Evolutionary conservation across 169 alveolate genomes (phyloP).

Genomic region (Plasmodium ovale): DNA sequence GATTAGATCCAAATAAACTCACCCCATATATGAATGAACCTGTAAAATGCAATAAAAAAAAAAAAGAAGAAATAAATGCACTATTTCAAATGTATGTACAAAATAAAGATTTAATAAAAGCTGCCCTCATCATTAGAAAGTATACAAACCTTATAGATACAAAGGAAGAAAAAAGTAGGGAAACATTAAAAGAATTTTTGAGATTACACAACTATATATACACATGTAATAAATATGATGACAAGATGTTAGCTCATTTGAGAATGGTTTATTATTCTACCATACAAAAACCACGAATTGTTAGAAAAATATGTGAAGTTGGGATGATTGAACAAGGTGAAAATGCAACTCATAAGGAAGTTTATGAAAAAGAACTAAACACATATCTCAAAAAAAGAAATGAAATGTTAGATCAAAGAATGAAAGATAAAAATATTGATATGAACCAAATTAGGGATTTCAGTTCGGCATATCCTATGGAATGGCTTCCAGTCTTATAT

Average conservation of each 20-base stretch:
- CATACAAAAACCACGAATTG: slow-evolving; percentile 79
- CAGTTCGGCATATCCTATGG: slow-evolving; percentile 82
- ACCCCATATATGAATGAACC: slow-evolving; percentile 85
- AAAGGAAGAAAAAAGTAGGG: slow-evolving; percentile 33
- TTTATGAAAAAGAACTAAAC: slow-evolving; percentile 82
- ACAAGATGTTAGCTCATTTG: slow-evolving; percentile 71
- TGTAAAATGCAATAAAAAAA: slow-evolving; percentile 80
- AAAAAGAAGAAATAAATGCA: slow-evolving; percentile 75
- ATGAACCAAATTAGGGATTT: slow-evolving; percentile 85
- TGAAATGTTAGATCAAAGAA: slow-evolving; percentile 77
- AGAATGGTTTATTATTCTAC: slow-evolving; percentile 83
- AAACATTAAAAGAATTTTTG: slow-evolving; percentile 76
- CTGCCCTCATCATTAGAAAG: slow-evolving; percentile 79
- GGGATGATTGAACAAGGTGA: slow-evolving; percentile 81
- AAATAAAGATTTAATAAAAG: slow-evolving; percentile 82
- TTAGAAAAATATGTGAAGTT: slow-evolving; percentile 76
- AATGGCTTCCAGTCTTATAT: slow-evolving; percentile 85
- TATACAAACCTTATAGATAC: slow-evolving; percentile 74
- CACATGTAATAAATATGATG: slow-evolving; percentile 78
- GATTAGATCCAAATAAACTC: slow-evolving; percentile 79
- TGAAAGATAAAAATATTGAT: slow-evolving; percentile 79
- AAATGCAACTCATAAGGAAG: slow-evolving; percentile 82
- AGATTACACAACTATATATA: slow-evolving; percentile 80
- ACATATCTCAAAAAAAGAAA: slow-evolving; percentile 75
- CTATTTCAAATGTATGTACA: slow-evolving; percentile 82